Conservation (phyloP, 1,284 basidiomycete species). For the Ceratobasidium theobromae region DNA sequence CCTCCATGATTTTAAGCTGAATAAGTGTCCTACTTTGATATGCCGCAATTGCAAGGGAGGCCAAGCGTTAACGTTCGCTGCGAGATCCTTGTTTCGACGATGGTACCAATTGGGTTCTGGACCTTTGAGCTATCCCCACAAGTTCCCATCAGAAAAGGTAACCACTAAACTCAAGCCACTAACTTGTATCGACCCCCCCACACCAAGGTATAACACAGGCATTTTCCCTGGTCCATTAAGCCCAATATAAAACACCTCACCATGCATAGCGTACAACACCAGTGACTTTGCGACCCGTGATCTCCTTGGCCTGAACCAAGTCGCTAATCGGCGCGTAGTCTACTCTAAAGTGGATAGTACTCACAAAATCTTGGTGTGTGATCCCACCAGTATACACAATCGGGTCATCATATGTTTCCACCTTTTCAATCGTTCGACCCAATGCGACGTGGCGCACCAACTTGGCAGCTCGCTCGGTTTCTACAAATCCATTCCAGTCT, state of each 20-base stretch:
- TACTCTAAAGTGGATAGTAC: slow-evolving; percentile 40
- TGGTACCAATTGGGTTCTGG: slow-evolving; percentile 64
- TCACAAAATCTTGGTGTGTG: slow-evolving; percentile 65
- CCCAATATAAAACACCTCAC: slow-evolving; percentile 80
- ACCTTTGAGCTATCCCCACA: slow-evolving; percentile 69
- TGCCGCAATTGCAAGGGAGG: slow-evolving; percentile 73
- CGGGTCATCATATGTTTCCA: slow-evolving; percentile 64
- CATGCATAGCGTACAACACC: slow-evolving; percentile 65
- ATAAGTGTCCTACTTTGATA: slow-evolving; percentile 46
- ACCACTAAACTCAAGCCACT: too few species aligned
- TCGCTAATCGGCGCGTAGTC: background rate
- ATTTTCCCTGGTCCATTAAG: slow-evolving; percentile 62
- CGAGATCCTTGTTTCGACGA: slow-evolving; percentile 52
- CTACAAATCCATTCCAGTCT: slow-evolving; percentile 44
- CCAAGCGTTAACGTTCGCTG: slow-evolving; percentile 62
- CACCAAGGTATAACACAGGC: slow-evolving; percentile 79
- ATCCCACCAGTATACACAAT: slow-evolving; percentile 67
- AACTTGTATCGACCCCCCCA: slow-evolving; percentile 83
- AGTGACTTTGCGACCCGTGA: slow-evolving; percentile 60
- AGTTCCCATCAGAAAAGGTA: too few species aligned
- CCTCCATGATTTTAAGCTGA: background rate
- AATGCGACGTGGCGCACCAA: slow-evolving; percentile 58
- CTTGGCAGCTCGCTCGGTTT: slow-evolving; percentile 71
- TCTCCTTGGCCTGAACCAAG: slow-evolving; percentile 54
- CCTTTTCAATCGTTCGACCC: slow-evolving; percentile 58